Evolutionary conservation across 2,329 filamentous ascomycete genomes (phyloP).

Genomic region (Zasmidium citrigriseum): DNA sequence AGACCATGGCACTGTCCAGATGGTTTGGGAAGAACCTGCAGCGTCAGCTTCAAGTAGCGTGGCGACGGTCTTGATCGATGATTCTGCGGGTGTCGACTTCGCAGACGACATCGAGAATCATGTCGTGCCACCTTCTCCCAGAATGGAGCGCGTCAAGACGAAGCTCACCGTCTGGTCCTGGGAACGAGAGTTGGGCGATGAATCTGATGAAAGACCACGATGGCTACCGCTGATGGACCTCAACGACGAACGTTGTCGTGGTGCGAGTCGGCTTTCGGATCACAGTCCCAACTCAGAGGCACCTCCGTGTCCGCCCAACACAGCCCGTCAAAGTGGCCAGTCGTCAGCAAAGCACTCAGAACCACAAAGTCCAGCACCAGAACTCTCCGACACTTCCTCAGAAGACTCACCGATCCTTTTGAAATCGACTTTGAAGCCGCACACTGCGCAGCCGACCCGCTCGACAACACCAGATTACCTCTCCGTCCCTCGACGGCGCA

Average conservation of each 20-base stretch:
- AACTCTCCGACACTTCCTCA: constrained; percentile 11
- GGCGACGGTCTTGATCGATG: constrained; percentile 8
- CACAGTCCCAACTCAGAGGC: constrained; percentile 14
- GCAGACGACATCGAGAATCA: constrained; percentile 5
- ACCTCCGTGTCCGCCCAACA: constrained; percentile 29
- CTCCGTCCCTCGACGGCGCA: constrained; percentile 12
- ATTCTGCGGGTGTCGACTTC: constrained; percentile 5
- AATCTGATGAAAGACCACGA: constrained; percentile 10
- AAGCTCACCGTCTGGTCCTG: constrained; percentile 31
- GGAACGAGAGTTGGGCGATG: constrained; percentile 18
- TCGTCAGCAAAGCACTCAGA: constrained; percentile 24
- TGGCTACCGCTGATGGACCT: constrained; percentile 18
- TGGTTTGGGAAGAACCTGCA: constrained; percentile 28
- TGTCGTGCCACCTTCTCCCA: constrained; percentile 6
- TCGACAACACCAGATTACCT: constrained; percentile 4
- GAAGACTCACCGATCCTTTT: constrained; percentile 10
- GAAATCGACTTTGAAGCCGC: constrained; percentile 8
- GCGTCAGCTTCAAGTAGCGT: constrained; percentile 15
- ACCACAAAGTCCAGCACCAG: constrained; percentile 18
- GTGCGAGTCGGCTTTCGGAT: constrained; percentile 6
- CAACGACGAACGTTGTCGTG: constrained; percentile 3
- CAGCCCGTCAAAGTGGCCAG: constrained; percentile 18
- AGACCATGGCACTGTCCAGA: constrained; percentile 25
- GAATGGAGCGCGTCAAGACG: constrained; percentile 26
- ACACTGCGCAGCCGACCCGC: constrained; percentile 10